Conservation (phyloP, 2,329 filamentous ascomycete species). For the Colletotrichum endophyticum region DNA sequence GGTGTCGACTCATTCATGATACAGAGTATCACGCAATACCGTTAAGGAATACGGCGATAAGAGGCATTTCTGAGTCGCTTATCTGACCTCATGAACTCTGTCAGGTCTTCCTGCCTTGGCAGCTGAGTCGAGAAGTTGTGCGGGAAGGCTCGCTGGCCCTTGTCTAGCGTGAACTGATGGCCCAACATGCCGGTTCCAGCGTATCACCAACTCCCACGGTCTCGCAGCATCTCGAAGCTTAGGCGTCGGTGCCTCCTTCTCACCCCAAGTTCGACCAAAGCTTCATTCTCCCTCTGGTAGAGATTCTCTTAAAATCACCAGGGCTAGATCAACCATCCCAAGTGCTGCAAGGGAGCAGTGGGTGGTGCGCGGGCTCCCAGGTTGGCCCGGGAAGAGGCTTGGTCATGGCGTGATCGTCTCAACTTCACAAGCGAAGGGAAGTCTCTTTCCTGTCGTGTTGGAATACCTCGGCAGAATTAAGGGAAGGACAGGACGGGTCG, state of each 20-base stretch:
- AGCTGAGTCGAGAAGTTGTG: background rate
- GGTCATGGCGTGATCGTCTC: conserved; percentile 13
- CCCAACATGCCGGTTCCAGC: background rate
- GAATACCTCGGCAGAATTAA: background rate
- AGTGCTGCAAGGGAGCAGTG: background rate
- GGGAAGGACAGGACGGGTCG: background rate
- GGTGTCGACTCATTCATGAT: background rate
- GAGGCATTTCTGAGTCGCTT: background rate
- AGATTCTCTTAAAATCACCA: background rate
- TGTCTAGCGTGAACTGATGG: background rate
- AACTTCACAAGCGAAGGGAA: background rate
- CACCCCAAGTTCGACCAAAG: background rate
- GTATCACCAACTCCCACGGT: background rate
- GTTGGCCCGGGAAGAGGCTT: background rate
- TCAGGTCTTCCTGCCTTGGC: background rate
- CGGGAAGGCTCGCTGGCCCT: background rate
- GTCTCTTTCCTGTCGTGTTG: background rate
- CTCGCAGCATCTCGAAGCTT: background rate
- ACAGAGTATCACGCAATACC: background rate
- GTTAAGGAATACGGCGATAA: background rate
- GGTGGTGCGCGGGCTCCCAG: background rate
- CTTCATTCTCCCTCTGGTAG: background rate
- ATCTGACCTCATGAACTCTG: background rate
- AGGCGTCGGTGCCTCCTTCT: background rate
- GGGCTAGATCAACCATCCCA: background rate